phyloP scores from a whole-genome alignment of 1,284 basidiomycete genomes.

The Apiotrichum akiyoshidainum region DNA sequence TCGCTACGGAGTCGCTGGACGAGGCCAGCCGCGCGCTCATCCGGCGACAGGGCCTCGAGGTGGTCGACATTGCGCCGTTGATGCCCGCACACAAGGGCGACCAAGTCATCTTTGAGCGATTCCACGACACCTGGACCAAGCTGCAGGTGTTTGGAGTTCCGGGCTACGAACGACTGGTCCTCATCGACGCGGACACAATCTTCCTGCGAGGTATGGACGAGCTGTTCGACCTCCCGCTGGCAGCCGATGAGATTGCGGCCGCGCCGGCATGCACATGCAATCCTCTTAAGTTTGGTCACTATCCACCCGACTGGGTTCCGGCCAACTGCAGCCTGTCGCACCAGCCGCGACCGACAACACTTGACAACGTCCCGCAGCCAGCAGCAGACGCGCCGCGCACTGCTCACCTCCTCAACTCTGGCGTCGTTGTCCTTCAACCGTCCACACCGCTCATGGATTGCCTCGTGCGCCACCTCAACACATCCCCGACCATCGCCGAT shows the following conservation, averaged over 20 bases:
- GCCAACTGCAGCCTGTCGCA: conserved; percentile 79
- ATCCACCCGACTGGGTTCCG: conserved; percentile 86
- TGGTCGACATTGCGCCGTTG: conserved; percentile 63
- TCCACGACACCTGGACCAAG: conserved; percentile 88
- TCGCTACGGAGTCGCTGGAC: conserved; percentile 67
- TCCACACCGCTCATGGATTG: conserved; percentile 53
- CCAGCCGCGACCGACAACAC: conserved; percentile 57
- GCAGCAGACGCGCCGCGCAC: conserved; percentile 62
- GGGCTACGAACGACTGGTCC: conserved; percentile 75
- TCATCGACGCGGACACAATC: conserved; percentile 91
- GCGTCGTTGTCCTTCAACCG: conserved; percentile 81
- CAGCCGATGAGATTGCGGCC: conserved; percentile 72
- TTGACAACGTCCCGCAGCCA: conserved; percentile 51
- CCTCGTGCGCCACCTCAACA: conserved; percentile 63
- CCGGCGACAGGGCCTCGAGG: conserved; percentile 56
- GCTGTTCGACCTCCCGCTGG: conserved; percentile 68
- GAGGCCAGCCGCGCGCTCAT: conserved; percentile 60
- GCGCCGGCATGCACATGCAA: conserved; percentile 91
- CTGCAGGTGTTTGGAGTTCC: conserved; percentile 71
- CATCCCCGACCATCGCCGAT: conserved; percentile 63
- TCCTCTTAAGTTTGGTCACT: conserved; percentile 74
- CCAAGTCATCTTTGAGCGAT: conserved; percentile 54
- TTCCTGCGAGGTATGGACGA: conserved; percentile 87
- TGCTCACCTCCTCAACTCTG: conserved; percentile 78
- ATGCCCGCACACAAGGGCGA: conserved; percentile 57